Evolutionary conservation across 169 alveolate species (phyloP).

Genomic region (Plasmodium fragile): DNA sequence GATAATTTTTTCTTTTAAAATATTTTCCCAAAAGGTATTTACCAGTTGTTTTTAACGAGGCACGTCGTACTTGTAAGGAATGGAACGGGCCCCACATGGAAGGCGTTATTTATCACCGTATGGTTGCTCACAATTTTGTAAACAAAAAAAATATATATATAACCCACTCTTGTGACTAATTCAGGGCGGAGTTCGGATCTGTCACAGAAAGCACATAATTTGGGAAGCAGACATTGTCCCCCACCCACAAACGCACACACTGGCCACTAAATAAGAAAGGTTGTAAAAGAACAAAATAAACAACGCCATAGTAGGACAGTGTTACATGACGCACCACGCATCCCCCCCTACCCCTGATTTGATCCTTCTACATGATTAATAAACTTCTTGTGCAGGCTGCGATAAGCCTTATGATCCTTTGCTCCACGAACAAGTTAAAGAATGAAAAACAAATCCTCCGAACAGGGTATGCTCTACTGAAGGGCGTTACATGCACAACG

Average conservation of each 20-base stretch:
- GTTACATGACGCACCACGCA: neutral
- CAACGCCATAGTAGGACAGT: neutral
- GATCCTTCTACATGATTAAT: conserved; percentile 17
- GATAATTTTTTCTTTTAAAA: neutral
- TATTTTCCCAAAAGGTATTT: neutral
- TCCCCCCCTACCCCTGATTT: neutral
- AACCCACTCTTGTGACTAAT: neutral
- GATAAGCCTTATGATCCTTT: conserved; percentile 12
- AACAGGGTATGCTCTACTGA: neutral
- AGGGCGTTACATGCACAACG: neutral
- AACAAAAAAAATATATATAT: neutral
- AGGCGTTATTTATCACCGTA: neutral
- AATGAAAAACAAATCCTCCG: conserved; percentile 9
- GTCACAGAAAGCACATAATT: neutral
- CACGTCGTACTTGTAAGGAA: neutral
- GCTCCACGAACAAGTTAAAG: conserved; percentile 15
- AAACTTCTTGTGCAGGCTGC: conserved; percentile 20
- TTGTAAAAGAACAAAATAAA: neutral
- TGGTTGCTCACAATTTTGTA: conserved; percentile 1
- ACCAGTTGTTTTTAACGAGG: neutral
- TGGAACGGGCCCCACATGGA: neutral
- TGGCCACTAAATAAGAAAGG: neutral
- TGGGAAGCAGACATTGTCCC: neutral
- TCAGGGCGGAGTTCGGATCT: neutral
- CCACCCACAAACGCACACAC: neutral